Base-by-base conservation (phyloP, 2,329 filamentous ascomycete species). In the Epichloe gansuensis region DNA sequence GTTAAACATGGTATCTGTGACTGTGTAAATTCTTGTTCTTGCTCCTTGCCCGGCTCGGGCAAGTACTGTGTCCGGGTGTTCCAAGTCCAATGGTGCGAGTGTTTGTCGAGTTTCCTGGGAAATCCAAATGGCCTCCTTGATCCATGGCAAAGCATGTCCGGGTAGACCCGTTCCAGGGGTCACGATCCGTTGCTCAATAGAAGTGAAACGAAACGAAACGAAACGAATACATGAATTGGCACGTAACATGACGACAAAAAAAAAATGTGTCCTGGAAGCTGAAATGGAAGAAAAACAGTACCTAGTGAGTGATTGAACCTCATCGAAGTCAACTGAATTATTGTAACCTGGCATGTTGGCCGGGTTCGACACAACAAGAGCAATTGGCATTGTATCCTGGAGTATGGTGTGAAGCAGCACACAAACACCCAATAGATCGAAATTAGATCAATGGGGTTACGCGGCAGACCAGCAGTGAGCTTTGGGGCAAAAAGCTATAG, bases 281-380 rank as follows among this genome's bases (percentile, higher is more conserved):
- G 44, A 54, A 66, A 61, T 59, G 66, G 71, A 72, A 66, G 66
- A 71, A 74, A 73, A 73, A 72, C 74, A 78, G 71, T 81, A 81
- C 78, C 78, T 81, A 71, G 75, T 72, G 64, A 78, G 74, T 63
- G 75, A 76, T 64, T 77, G 73, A 68, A 77, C 75, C 68, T 80
- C 76, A 66, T 78, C 75, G 69, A 78, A 73, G 64, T 79, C 75
- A 68, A 73, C 64, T 61, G 72, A 60, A 54, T 61, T 70, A 62
- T 70, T 76, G 71, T 71, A 78, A 68, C 71, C 71, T 64, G 76
- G 70, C 76, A 80, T 78, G 61, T 70, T 63, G 60, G 64, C 71
- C 70, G 66, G 67, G 63, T 68, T 71, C 60, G 72, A 63, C 65
- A 72, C 65, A 65, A 71, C 66, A 67, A 74, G 65, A 64, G 71